These are phyloP conservation scores for Monosporascus sp. DNA, from an alignment of 2,329 filamentous ascomycete genomes.

Conservation along the genomic window DNA sequence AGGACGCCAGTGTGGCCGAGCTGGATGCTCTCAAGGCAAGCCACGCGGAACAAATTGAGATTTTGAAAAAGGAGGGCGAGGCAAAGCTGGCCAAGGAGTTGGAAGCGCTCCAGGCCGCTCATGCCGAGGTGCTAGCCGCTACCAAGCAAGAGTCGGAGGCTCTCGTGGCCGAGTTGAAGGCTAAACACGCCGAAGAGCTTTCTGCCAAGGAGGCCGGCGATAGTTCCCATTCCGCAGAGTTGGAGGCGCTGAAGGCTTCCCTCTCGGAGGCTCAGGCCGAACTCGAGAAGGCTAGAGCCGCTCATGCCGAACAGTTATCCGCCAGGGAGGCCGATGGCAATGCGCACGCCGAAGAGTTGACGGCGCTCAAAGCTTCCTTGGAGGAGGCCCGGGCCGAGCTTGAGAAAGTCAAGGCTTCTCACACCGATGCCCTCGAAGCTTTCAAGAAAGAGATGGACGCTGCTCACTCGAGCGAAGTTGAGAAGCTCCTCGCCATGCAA, in stretches of 20 bases:
- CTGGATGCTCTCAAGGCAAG: constrained; percentile 49
- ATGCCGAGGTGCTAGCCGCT: constrained; percentile 36
- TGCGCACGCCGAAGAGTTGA: constrained; percentile 32
- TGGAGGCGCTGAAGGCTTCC: constrained; percentile 30
- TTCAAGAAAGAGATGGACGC: constrained; percentile 37
- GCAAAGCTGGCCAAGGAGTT: constrained; percentile 35
- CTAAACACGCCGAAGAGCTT: constrained; percentile 29
- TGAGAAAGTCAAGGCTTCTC: constrained; percentile 19
- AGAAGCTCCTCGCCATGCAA: constrained; percentile 36
- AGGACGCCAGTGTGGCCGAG: constrained; percentile 43
- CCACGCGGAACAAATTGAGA: constrained; percentile 46
- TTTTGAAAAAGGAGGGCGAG: constrained; percentile 38
- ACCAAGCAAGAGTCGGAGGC: constrained; percentile 37
- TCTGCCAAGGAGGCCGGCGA: constrained; percentile 29
- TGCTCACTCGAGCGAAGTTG: constrained; percentile 39
- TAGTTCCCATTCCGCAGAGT: constrained; percentile 29
- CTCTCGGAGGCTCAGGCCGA: constrained; percentile 25
- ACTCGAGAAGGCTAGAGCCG: constrained; percentile 18
- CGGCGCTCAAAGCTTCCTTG: constrained; percentile 29
- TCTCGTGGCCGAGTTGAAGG: constrained; percentile 33
- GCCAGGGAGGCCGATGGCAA: constrained; percentile 27
- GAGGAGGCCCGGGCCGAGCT: constrained; percentile 26
- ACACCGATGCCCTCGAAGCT: constrained; percentile 31
- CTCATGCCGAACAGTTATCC: constrained; percentile 25
- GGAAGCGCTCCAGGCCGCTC: constrained; percentile 32